Percentiles rank a stretch among this genome's conserved stretches.
These are phyloP conservation scores for Populus tomentosa DNA, from an alignment of 441 rosid species.

Conservation along the genomic window DNA sequence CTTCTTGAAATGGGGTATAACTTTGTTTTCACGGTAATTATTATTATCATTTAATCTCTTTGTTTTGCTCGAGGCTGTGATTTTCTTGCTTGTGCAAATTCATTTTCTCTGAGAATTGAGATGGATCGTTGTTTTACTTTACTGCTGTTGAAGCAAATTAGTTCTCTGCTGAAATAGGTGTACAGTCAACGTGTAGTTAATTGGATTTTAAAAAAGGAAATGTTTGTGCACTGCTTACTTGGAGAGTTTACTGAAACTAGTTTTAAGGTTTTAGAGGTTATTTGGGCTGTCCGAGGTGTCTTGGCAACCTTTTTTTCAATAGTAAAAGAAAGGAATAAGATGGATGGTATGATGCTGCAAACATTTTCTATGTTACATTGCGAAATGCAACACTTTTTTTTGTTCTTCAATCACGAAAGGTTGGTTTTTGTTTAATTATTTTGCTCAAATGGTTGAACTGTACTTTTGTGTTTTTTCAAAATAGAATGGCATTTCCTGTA, in stretches of 20 bases:
- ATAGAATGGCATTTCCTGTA: not conserved
- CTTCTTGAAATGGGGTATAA: slow-evolving; percentile 76
- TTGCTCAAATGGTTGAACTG: not conserved
- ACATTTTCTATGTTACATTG: not conserved
- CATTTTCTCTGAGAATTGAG: not conserved
- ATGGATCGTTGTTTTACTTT: not conserved
- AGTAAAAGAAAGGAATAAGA: not conserved
- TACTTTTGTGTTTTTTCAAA: too few species aligned
- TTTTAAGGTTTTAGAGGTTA: too few species aligned
- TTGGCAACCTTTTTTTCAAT: not conserved
- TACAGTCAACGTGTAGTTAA: too few species aligned
- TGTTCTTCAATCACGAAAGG: not conserved
- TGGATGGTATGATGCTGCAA: not conserved
- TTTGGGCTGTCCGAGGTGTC: not conserved
- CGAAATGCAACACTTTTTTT: not conserved
- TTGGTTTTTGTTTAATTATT: not conserved
- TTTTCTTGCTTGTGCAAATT: not conserved
- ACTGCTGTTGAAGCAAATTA: not conserved
- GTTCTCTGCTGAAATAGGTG: too few species aligned
- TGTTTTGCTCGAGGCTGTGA: not conserved
- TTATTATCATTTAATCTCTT: not conserved
- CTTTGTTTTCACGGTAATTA: slow-evolving; percentile 79
- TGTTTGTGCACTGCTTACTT: too few species aligned
- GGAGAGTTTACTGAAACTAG: too few species aligned
- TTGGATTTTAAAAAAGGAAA: too few species aligned